phyloP scores from a whole-genome alignment of 2,329 filamentous ascomycete genomes.

The Xylaria polymorpha region DNA sequence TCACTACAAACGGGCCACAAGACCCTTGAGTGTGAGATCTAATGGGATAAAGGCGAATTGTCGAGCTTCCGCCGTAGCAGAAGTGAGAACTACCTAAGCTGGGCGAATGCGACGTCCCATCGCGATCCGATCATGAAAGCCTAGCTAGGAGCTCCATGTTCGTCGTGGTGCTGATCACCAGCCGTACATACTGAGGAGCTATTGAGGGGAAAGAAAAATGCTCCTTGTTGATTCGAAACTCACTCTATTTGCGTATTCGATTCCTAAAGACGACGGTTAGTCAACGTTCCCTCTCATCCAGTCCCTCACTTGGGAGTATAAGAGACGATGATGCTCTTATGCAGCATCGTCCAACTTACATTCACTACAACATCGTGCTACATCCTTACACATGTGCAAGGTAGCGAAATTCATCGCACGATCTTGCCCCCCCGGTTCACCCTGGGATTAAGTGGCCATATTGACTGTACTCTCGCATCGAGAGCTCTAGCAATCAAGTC shows the following conservation, averaged over 20 bases:
- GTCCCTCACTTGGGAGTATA: neutral
- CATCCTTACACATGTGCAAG: neutral
- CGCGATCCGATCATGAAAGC: neutral
- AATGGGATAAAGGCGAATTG: slow-evolving; percentile 10
- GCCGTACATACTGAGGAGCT: neutral
- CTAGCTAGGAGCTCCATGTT: neutral
- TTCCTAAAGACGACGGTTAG: neutral
- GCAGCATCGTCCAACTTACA: neutral
- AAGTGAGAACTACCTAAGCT: slow-evolving; percentile 4
- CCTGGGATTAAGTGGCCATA: neutral
- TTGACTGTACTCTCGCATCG: neutral
- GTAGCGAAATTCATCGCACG: neutral
- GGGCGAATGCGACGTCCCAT: neutral
- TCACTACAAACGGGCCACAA: slow-evolving; percentile 19
- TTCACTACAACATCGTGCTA: neutral
- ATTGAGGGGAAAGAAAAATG: neutral
- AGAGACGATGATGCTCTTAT: neutral
- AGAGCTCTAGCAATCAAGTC: neutral
- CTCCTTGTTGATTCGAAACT: neutral
- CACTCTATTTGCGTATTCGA: neutral
- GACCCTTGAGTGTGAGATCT: neutral
- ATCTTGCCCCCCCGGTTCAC: neutral
- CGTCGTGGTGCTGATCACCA: too few relatives aligned
- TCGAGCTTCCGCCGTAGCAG: neutral
- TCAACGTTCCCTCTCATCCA: neutral